Conservation (phyloP, 148 eudicot genomes). For the Spergularia marina region DNA sequence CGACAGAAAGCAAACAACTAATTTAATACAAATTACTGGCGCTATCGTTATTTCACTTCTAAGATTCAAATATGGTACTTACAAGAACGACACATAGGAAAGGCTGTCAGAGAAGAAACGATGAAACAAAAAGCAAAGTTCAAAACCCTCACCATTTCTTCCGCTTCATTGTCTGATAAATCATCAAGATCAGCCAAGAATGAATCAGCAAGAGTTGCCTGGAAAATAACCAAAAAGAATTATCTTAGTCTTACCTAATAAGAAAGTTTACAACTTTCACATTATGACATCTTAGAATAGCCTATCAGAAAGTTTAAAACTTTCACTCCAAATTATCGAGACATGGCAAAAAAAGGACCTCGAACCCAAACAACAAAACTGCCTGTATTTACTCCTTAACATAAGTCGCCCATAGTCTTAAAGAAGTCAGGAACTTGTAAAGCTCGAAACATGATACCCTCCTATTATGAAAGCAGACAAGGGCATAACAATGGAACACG, state of each 20-base stretch:
- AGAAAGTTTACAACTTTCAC: too few relatives aligned
- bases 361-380: too few relatives aligned
- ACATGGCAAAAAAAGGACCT: too few relatives aligned
- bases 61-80: background rate
- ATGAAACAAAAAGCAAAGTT: background rate
- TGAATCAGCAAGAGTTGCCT: slow-evolving; percentile 95
- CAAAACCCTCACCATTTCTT: slow-evolving; percentile 45
- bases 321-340: too few relatives aligned
- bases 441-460: too few relatives aligned
- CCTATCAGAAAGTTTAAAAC: too few relatives aligned
- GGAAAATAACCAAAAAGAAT: slow-evolving; percentile 21
- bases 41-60: background rate
- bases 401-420: too few relatives aligned
- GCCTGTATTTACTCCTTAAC: too few relatives aligned
- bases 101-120: background rate
- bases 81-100: background rate
- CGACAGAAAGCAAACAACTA: background rate
- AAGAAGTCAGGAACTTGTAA: too few relatives aligned
- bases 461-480: background rate
- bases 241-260: background rate
- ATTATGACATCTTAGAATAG: too few relatives aligned
- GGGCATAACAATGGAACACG: background rate
- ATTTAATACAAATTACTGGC: background rate
- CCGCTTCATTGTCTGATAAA: slow-evolving; percentile 86
- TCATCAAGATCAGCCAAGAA: slow-evolving; percentile 97